phyloP scores from a whole-genome alignment of 768 basidiomycete genomes.

The Daedaleopsis sinensis region DNA sequence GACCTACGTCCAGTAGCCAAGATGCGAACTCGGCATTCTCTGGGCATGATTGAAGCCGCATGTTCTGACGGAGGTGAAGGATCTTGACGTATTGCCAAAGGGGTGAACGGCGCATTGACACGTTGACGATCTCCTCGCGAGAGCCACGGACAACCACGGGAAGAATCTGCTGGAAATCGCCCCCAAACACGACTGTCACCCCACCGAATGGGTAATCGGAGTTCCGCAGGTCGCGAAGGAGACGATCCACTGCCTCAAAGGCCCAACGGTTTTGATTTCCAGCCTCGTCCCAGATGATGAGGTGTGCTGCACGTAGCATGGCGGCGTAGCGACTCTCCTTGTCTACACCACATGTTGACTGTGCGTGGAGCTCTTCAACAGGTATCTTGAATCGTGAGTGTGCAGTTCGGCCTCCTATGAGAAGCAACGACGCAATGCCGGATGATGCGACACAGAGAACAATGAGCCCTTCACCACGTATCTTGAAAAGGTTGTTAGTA shows the following conservation, averaged over 20 bases:
- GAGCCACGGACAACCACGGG: conserved; percentile 44
- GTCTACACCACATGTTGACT: conserved; percentile 35
- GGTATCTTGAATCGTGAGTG: conserved; percentile 55
- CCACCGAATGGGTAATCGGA: conserved; percentile 44
- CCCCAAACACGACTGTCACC: conserved; percentile 44
- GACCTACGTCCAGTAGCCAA: conserved; percentile 22
- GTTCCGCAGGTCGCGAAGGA: conserved; percentile 37
- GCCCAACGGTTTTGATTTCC: conserved; percentile 40
- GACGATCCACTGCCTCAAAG: conserved; percentile 44
- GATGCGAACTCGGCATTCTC: conserved; percentile 9
- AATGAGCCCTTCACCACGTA: conserved; percentile 19
- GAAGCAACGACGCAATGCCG: conserved; percentile 48
- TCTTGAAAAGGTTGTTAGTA: no score
- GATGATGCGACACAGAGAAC: conserved; percentile 20
- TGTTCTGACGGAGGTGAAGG: neutral
- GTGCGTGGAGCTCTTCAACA: conserved; percentile 32
- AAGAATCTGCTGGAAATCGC: conserved; percentile 50
- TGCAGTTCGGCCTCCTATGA: conserved; percentile 46
- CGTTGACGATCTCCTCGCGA: conserved; percentile 40
- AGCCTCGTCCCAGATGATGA: conserved; percentile 51
- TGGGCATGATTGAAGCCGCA: conserved; percentile 1
- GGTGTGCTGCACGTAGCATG: conserved; percentile 32
- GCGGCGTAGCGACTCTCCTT: conserved; percentile 33
- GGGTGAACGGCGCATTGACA: conserved; percentile 1
- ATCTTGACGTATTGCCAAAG: conserved; percentile 1